A percentile compares a stretch with the other conserved stretches of the same genome.
These are phyloP conservation scores for Backusella liffmaniae DNA, from an alignment of 192 early-diverging fungal species.

Conservation along the genomic window DNA sequence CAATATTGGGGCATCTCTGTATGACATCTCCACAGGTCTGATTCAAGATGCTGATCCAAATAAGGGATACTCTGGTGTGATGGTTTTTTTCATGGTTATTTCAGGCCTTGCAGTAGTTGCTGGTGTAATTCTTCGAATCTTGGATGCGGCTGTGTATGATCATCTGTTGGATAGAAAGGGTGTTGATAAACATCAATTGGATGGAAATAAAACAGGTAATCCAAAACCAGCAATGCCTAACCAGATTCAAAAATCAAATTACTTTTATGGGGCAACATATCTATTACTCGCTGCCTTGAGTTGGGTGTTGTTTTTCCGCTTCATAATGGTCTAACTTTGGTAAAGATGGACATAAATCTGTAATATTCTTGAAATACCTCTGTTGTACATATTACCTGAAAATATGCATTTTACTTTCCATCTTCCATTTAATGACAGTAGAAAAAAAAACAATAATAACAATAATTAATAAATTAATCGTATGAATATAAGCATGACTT, in stretches of 20 bases:
- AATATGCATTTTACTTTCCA: background rate
- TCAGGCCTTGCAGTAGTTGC: conserved; percentile 9
- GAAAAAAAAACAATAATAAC: no score
- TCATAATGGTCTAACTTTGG: conserved; percentile 8
- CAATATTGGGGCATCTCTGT: conserved; percentile 59
- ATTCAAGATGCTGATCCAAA: conserved; percentile 48
- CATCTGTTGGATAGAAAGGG: conserved; percentile 23
- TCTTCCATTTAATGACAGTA: background rate
- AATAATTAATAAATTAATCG: no score
- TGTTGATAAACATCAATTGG: background rate
- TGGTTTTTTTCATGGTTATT: conserved; percentile 30
- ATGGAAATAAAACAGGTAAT: conserved; percentile 16
- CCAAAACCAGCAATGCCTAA: background rate
- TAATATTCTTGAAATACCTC: background rate
- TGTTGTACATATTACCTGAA: background rate
- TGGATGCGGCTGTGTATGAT: conserved; percentile 26
- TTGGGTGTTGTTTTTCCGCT: conserved; percentile 31
- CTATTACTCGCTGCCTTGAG: background rate
- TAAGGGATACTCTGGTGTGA: conserved; percentile 35
- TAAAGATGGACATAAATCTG: background rate
- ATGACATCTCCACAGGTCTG: conserved; percentile 58
- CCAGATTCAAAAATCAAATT: conserved; percentile 17
- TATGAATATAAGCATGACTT: no score
- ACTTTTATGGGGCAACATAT: conserved; percentile 22
- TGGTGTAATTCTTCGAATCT: conserved; percentile 15